Percentiles rank a stretch among this genome's conserved stretches.
Evolutionary conservation across 2,329 filamentous ascomycete genomes (phyloP).

Genomic region (Botryotinia narcissicola): DNA sequence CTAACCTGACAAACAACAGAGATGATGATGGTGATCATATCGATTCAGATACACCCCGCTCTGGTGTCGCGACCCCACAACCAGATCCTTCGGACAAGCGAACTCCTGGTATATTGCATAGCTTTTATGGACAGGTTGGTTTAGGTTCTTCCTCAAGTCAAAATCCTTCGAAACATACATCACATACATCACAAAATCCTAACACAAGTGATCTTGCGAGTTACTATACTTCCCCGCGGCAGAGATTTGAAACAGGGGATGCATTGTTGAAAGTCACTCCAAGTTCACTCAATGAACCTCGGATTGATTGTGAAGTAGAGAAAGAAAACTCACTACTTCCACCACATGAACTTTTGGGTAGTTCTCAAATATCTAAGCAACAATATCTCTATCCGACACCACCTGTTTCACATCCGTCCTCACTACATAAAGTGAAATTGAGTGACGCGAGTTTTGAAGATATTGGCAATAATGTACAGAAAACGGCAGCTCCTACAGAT

Average conservation of each 20-base stretch:
- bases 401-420: conserved; percentile 50
- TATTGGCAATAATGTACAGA: conserved; percentile 41
- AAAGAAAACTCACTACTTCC: conserved; percentile 29
- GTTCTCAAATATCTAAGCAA: conserved; percentile 29
- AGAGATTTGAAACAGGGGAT: conserved; percentile 29
- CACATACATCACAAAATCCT: conserved; percentile 25
- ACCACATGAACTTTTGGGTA: conserved; percentile 30
- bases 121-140: conserved; percentile 99
- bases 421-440: conserved; percentile 45
- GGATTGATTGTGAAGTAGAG: conserved; percentile 29
- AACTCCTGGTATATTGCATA: conserved; percentile 88
- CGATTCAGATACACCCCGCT: conserved; percentile 82
- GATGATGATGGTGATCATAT: conserved; percentile 75
- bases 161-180: conserved; percentile 36
- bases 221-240: conserved; percentile 27
- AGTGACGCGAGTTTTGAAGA: conserved; percentile 42
- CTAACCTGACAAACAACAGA: conserved; percentile 34
- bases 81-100: conserved; percentile 94
- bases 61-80: conserved; percentile 87
- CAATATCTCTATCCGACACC: conserved; percentile 55
- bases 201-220: conserved; percentile 27
- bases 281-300: conserved; percentile 32
- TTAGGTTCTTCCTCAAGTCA: conserved; percentile 60
- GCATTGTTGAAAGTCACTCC: conserved; percentile 31
- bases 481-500: conserved; percentile 38